Evolutionary conservation across 139 green algal genomes (phyloP), one percentile per base, ranked within the genome.

Genomic region (Bryopsis sp.): DNA sequence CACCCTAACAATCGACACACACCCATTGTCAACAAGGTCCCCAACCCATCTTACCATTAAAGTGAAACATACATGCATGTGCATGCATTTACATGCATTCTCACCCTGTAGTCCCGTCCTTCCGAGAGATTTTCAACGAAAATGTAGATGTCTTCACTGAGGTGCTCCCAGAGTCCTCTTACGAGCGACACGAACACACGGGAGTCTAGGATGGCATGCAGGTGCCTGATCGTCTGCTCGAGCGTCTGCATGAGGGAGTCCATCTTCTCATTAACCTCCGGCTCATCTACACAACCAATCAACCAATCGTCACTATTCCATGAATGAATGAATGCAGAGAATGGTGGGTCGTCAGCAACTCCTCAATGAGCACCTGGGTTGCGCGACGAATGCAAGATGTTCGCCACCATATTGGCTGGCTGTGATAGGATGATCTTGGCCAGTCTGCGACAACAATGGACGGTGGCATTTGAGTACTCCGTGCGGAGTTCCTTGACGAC

Each of bases 401-500:
- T 48, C 7, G 24, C 59, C 24, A 67, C 43, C 33, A 47, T 48
- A 26, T 67, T 22, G 24, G 24, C 11, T 7, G 59, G 59, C 28
- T 67, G 32, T 26, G 29, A 31, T 47, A 31, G 29, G 19, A 87
- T 67, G 3, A 54, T 60, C 11, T 68, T 37, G n/a, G 72, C 57
- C 76, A 87, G 72, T 4, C 81, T 72, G 39, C 75, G 54, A 38
- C 74, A 75, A 54, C 54, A 74, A 33, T 38, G 46, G 6, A 73
- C 54, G 1, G 84, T 76, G 1, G 65, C 78, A 6, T 72, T 50
- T 0, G 76, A 69, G 68, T 85, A 87, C 62, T 79, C 78, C 7
- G 75, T 86, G 61, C 80, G 74, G 54, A 84, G 60, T 70, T 86
- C 80, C 64, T 83, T 84, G 26, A 86, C 80, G 6, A 81, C 72